Conservation (phyloP, 2,329 filamentous ascomycete genomes). For the Chaetoscypha palmicola region DNA sequence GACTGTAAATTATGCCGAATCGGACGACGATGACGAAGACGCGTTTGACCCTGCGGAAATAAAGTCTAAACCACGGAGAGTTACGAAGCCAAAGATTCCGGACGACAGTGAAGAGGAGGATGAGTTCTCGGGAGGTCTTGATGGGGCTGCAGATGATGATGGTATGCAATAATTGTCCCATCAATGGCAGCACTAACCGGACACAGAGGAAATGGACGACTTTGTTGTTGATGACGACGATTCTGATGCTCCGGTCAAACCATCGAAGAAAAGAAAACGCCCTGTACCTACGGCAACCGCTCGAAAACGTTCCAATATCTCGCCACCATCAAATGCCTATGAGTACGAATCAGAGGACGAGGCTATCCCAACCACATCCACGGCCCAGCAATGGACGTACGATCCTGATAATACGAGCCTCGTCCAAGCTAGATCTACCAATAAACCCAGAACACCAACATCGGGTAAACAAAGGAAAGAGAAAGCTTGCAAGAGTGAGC, state of each 20-base stretch:
- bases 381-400: slow-evolving; percentile 76
- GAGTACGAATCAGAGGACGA: slow-evolving; percentile 40
- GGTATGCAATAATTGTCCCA: slow-evolving; percentile 39
- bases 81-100: slow-evolving; percentile 52
- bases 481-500: slow-evolving; percentile 75
- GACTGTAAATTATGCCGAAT: slow-evolving; percentile 75
- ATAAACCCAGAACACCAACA: slow-evolving; percentile 32
- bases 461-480: slow-evolving; percentile 36
- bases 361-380: slow-evolving; percentile 56
- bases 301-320: slow-evolving; percentile 56
- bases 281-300: slow-evolving; percentile 42
- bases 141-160: slow-evolving; percentile 49
- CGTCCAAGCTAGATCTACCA: slow-evolving; percentile 39
- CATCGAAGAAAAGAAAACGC: slow-evolving; percentile 63
- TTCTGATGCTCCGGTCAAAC: slow-evolving; percentile 57
- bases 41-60: slow-evolving; percentile 35
- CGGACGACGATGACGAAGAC: slow-evolving; percentile 65
- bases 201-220: slow-evolving; percentile 69
- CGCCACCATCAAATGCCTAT: slow-evolving; percentile 39
- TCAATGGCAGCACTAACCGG: not conserved
- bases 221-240: slow-evolving; percentile 81
- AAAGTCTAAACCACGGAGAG: slow-evolving; percentile 32
- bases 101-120: slow-evolving; percentile 64
- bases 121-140: slow-evolving; percentile 55
- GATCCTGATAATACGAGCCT: slow-evolving; percentile 52